These are phyloP conservation scores for Drosera spatulata DNA, from an alignment of 179 eudicot genomes.

Conservation along the genomic window DNA sequence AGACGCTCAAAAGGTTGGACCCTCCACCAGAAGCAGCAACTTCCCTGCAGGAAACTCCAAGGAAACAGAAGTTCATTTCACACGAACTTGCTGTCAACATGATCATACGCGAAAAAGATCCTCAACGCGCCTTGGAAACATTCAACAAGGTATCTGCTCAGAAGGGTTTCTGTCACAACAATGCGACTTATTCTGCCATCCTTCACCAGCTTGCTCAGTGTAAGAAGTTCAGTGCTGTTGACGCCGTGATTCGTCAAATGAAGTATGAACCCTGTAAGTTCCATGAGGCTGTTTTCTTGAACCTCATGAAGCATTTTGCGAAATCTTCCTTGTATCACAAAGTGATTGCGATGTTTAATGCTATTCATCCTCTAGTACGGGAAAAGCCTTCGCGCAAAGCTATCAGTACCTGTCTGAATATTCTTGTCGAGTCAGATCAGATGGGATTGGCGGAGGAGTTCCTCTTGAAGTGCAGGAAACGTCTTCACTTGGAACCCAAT, in stretches of 20 bases:
- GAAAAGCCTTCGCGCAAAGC: slow-evolving; percentile 75
- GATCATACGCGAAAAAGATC: slow-evolving; percentile 59
- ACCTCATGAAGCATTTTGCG: slow-evolving; percentile 81
- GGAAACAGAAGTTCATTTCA: slow-evolving; percentile 44
- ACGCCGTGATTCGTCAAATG: slow-evolving; percentile 63
- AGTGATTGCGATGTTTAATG: slow-evolving; percentile 67
- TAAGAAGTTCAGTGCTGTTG: slow-evolving; percentile 58
- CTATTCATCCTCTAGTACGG: slow-evolving; percentile 51
- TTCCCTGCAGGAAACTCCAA: slow-evolving; percentile 12
- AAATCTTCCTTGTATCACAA: slow-evolving; percentile 46
- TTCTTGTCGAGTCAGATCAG: slow-evolving; percentile 59
- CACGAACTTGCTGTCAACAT: slow-evolving; percentile 50
- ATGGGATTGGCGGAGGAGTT: slow-evolving; percentile 50
- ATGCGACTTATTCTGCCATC: slow-evolving; percentile 54
- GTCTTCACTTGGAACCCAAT: slow-evolving; percentile 57
- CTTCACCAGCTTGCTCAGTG: slow-evolving; percentile 59
- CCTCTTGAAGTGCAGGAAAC: slow-evolving; percentile 37
- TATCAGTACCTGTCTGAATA: slow-evolving; percentile 80
- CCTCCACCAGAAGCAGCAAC: slow-evolving; percentile 26
- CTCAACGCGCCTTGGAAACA: slow-evolving; percentile 68
- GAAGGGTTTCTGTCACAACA: slow-evolving; percentile 76
- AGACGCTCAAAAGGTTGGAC: slow-evolving; percentile 20
- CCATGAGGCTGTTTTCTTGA: slow-evolving; percentile 65
- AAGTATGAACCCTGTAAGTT: slow-evolving; percentile 73
- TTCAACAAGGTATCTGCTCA: slow-evolving; percentile 69